Conservation (phyloP, 2,329 filamentous ascomycete species). For the Fonsecaea multimorphosa region DNA sequence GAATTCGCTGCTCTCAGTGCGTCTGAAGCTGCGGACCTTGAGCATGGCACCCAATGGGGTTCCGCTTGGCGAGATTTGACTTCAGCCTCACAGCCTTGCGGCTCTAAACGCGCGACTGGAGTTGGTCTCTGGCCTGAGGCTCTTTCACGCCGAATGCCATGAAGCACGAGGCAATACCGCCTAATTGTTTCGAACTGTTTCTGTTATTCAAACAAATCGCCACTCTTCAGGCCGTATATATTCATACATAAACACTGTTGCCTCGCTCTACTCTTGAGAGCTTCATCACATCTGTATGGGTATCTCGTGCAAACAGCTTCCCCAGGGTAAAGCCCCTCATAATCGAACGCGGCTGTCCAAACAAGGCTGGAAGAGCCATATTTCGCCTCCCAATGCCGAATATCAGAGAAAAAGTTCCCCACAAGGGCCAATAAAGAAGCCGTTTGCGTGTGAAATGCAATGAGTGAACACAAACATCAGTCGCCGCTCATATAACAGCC, state of each 20-base stretch:
- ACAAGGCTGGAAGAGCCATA: constrained; percentile 1
- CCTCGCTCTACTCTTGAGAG: constrained; percentile 1
- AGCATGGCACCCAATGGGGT: not conserved
- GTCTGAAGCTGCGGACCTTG: not conserved
- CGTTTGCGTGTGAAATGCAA: not conserved
- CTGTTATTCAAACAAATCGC: not conserved
- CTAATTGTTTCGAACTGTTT: not conserved
- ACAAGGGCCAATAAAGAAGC: constrained; percentile 1
- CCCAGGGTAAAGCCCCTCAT: not conserved
- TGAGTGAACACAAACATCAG: not conserved
- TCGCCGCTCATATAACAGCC: constrained; percentile 3
- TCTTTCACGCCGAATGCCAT: not conserved
- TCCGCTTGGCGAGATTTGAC: not conserved
- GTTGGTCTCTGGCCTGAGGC: not conserved
- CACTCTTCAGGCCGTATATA: constrained; percentile 10
- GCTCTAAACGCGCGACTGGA: not conserved
- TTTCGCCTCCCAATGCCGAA: constrained; percentile 7
- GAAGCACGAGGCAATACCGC: not conserved
- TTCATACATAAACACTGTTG: constrained; percentile 19
- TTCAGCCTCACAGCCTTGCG: not conserved
- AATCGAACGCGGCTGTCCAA: constrained; percentile 6
- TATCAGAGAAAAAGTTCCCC: not conserved
- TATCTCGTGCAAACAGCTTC: constrained; percentile 25
- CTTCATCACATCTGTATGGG: constrained; percentile 21
- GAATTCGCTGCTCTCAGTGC: not conserved